Evolutionary conservation across 345 rosid genomes (phyloP).

Genomic region (Laguncularia racemosa): DNA sequence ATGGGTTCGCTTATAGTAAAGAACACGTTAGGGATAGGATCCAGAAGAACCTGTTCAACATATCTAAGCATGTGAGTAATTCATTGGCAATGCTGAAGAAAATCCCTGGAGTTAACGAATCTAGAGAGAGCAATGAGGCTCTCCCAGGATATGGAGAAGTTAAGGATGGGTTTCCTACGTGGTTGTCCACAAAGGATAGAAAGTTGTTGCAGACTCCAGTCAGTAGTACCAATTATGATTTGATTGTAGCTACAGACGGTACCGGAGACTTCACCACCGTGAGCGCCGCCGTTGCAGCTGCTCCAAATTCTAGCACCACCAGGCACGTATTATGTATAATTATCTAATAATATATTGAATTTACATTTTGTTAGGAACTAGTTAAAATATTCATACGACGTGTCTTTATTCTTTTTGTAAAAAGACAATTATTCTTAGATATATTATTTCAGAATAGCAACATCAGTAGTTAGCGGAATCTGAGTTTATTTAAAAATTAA

Average conservation of each 20-base stretch:
- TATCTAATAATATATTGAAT: too few species aligned
- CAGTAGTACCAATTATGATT: conserved; percentile 26
- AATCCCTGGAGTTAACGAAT: conserved; percentile 33
- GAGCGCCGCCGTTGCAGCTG: conserved; percentile 53
- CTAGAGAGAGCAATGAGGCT: conserved; percentile 14
- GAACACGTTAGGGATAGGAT: conserved; percentile 30
- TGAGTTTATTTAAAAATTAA: too few species aligned
- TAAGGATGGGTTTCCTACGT: conserved; percentile 48
- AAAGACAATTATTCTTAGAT: background rate
- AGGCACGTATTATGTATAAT: conserved; percentile 24
- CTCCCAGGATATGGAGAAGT: conserved; percentile 31
- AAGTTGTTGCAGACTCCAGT: conserved; percentile 32
- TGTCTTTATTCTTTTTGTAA: background rate
- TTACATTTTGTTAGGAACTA: too few species aligned
- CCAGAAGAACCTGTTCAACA: conserved; percentile 35
- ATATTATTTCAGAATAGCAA: background rate
- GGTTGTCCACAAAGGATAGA: conserved; percentile 44
- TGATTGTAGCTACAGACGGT: conserved; percentile 68
- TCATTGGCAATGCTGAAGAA: conserved; percentile 57
- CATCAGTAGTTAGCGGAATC: too few species aligned
- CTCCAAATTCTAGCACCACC: conserved; percentile 61
- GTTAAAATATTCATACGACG: background rate
- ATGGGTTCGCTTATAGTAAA: conserved; percentile 49
- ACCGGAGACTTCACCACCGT: conserved; percentile 59
- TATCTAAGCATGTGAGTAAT: conserved; percentile 58